Evolutionary conservation across 306 rosid species (phyloP), one percentile per base, ranked within the genome.

Genomic region (Astragalus membranaceus): DNA sequence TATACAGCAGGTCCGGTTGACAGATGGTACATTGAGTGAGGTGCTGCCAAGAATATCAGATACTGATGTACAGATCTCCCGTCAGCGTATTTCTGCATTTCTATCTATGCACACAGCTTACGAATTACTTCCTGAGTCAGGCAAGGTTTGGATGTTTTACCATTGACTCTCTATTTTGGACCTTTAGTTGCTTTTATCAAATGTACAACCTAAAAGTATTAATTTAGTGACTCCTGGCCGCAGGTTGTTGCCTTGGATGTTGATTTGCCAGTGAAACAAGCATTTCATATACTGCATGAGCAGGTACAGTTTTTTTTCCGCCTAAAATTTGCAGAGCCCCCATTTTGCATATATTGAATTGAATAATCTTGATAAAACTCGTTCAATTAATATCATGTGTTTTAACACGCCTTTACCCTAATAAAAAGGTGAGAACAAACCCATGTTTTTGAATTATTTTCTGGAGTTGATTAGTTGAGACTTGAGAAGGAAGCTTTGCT

Each of bases 81-180:
- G 89, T 57, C 93, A 85, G 52, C 90, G 90, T 23, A 81, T 93
- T 54, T 79, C 92, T 79, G 79, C 71, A 6, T 90, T 88, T 85
- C 77, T 93, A 86, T 88, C 93, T 26, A 20, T 75, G 42, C 96
- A 88, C 75, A 85, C 93, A 16, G 90, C 83, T 75, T 93, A 93
- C 44, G 93, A 90, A 76, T 82, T 93, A 80, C 92, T 93, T 72
- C 98, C 98, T 0, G 96, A 90, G 91, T 90, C 96, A 79, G 96
- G 98, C 90, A 89, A 92, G 96, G 96, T 90, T 89, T 79, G 96
- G 86, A 82, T 69, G 64, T 76, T 74, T 72, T 72, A 33, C 77
- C 85, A 69, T 66, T 50, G 54, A 10, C 73, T 54, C 53, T 77
- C 51, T 73, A 52, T 79, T 69, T 70, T 49, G 42, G 44, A 69